phyloP scores from a whole-genome alignment of 768 basidiomycete species.

The Naganishia onofrii region DNA sequence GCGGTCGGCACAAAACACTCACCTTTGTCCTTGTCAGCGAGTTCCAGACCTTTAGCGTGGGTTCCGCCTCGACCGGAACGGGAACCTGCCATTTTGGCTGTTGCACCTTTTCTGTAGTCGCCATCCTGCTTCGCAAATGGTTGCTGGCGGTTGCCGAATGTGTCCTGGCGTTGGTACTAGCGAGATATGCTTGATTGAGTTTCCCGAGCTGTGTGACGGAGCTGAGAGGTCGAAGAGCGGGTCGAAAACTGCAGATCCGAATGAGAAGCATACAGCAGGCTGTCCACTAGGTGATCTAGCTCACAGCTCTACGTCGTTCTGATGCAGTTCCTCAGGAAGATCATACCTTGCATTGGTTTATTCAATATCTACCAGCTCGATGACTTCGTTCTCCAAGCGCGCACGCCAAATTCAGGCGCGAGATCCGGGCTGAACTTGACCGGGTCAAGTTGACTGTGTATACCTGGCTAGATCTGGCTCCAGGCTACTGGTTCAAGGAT shows the following conservation, averaged over 20 bases:
- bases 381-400: neutral
- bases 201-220: neutral
- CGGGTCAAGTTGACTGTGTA: too few species aligned
- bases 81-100: constrained; percentile 60
- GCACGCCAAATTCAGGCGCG: too few species aligned
- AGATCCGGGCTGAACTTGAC: too few species aligned
- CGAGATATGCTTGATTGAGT: neutral
- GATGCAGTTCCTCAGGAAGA: neutral
- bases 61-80: constrained; percentile 58
- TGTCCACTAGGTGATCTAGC: neutral
- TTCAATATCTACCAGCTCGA: constrained; percentile 1
- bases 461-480: too few species aligned
- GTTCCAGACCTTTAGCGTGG: constrained; percentile 74
- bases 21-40: constrained; percentile 90
- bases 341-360: neutral
- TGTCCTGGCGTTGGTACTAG: neutral
- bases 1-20: constrained; percentile 23
- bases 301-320: neutral
- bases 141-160: neutral
- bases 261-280: constrained; percentile 2
- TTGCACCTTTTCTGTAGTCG: constrained; percentile 28
- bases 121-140: neutral
- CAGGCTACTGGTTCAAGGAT: too few species aligned
- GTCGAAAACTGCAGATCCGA: neutral
- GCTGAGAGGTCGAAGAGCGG: neutral